phyloP scores from a whole-genome alignment of 345 rosid species.

The Punica granatum region DNA sequence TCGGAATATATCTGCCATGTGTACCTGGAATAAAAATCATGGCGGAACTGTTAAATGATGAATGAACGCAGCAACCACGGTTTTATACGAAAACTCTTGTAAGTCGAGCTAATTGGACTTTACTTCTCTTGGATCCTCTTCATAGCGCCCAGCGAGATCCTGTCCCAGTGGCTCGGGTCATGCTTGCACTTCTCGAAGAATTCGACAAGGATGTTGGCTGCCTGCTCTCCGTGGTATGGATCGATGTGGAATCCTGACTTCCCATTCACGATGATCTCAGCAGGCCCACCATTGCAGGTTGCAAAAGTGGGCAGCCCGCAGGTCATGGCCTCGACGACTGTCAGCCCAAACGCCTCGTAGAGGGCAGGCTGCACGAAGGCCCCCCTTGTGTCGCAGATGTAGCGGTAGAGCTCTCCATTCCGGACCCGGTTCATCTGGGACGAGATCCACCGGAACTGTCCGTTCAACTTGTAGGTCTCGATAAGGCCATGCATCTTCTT shows the following conservation, averaged over 20 bases:
- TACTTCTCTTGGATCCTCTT: slow-evolving; percentile 83
- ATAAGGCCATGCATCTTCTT: slow-evolving; percentile 66
- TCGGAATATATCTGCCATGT: slow-evolving; percentile 89
- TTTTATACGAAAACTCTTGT: not conserved
- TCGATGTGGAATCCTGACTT: slow-evolving; percentile 83
- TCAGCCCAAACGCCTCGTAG: slow-evolving; percentile 82
- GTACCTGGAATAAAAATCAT: slow-evolving; percentile 33
- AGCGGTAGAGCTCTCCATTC: slow-evolving; percentile 75
- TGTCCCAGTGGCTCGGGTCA: slow-evolving; percentile 59
- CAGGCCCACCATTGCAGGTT: slow-evolving; percentile 90
- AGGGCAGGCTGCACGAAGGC: slow-evolving; percentile 89
- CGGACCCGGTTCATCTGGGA: slow-evolving; percentile 85
- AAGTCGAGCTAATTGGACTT: not conserved
- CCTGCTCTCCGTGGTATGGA: slow-evolving; percentile 89
- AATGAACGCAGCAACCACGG: not conserved
- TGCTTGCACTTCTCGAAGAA: slow-evolving; percentile 65
- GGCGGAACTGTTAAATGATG: not conserved
- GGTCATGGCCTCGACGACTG: slow-evolving; percentile 88
- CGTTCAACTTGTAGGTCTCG: slow-evolving; percentile 58
- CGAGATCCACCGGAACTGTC: slow-evolving; percentile 84
- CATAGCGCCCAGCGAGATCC: slow-evolving; percentile 69
- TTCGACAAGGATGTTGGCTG: slow-evolving; percentile 54
- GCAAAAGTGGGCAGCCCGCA: slow-evolving; percentile 85
- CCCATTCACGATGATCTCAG: slow-evolving; percentile 87
- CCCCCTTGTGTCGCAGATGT: slow-evolving; percentile 71